Percentiles rank a stretch among this genome's conserved stretches.
Evolutionary conservation across 306 rosid genomes (phyloP).

Genomic region (Astragalus membranaceus): DNA sequence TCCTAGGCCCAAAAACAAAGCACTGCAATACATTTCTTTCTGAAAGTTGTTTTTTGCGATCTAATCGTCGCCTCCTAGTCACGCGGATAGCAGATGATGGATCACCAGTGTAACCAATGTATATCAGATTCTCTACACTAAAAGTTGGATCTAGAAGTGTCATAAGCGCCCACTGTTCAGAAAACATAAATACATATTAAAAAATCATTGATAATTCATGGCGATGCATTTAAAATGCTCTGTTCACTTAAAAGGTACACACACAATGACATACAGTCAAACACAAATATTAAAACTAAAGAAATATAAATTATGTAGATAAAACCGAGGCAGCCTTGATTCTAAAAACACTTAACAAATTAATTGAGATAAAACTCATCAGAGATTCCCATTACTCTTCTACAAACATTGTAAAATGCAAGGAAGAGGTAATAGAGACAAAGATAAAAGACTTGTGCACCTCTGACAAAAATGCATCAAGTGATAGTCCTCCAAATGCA

Average conservation of each 20-base stretch:
- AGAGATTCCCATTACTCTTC: neutral
- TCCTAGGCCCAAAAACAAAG: conserved; percentile 91
- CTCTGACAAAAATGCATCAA: conserved; percentile 80
- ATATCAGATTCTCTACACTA: conserved; percentile 84
- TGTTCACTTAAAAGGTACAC: neutral
- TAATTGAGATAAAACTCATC: neutral
- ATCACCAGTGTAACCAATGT: conserved; percentile 78
- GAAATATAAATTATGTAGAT: neutral
- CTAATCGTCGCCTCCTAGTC: conserved; percentile 74
- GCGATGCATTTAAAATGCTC: neutral
- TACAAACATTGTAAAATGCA: neutral
- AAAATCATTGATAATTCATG: neutral
- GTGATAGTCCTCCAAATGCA: conserved; percentile 75
- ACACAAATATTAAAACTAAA: neutral
- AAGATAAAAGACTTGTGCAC: conserved; percentile 9
- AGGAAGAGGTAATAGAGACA: neutral
- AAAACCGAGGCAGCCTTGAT: neutral
- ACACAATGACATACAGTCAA: neutral
- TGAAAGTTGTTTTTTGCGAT: conserved; percentile 80
- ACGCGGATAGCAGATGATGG: conserved; percentile 67
- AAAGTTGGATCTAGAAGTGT: conserved; percentile 73
- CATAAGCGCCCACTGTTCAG: conserved; percentile 92
- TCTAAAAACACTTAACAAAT: neutral
- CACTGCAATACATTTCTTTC: conserved; percentile 87
- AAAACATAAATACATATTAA: conserved; percentile 12